phyloP scores from a whole-genome alignment of 257 asterid species.

The Plantago ovata region DNA sequence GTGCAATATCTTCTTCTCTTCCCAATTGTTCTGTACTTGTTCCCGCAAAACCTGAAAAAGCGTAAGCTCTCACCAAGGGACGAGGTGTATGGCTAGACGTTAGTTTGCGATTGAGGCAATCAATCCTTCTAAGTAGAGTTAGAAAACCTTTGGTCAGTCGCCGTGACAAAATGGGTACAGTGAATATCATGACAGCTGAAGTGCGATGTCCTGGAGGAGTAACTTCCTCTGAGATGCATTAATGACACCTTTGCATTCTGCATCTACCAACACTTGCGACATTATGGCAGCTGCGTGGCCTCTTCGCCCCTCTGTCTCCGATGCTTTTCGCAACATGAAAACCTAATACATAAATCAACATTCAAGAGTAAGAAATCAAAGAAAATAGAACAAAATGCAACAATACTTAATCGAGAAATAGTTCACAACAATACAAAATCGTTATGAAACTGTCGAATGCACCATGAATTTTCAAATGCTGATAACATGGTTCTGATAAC shows the following conservation, averaged over 20 bases:
- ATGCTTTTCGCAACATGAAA: constrained; percentile 73
- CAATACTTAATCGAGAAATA: no score
- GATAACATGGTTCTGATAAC: background rate
- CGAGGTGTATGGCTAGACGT: no score
- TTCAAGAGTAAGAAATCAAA: background rate
- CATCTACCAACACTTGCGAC: constrained; percentile 77
- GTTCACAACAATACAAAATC: no score
- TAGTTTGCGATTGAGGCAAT: no score
- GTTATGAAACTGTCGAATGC: no score
- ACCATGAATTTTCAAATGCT: background rate
- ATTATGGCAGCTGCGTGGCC: constrained; percentile 89
- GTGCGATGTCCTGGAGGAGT: constrained; percentile 73
- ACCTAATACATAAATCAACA: constrained; percentile 30
- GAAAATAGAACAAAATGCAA: no score
- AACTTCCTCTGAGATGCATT: constrained; percentile 73
- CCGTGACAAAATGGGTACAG: constrained; percentile 15
- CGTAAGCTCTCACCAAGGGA: background rate
- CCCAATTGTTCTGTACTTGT: background rate
- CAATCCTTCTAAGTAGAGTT: background rate
- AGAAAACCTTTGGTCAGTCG: constrained; percentile 14
- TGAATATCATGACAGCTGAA: constrained; percentile 61
- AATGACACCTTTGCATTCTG: constrained; percentile 66
- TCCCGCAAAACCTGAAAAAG: background rate
- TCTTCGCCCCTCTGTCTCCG: constrained; percentile 58
- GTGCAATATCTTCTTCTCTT: constrained; percentile 1